phyloP scores from a whole-genome alignment of 1,139 yeast species.

The Candida sanyaensis region DNA sequence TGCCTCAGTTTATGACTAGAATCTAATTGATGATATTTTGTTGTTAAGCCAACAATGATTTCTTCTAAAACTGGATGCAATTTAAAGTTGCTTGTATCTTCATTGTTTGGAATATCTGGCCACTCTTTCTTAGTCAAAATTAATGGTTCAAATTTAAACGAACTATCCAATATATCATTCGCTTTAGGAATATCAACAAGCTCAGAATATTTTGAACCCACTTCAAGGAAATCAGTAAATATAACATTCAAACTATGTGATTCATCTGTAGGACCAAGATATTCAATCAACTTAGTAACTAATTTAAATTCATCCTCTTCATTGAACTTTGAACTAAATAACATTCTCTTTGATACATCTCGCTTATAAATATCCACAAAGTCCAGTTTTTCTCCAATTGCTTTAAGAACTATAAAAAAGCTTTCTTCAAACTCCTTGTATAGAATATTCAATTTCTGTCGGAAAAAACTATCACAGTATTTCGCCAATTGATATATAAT shows the following conservation, averaged over 20 bases:
- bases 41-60: constrained; percentile 18
- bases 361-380: constrained; percentile 34
- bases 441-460: constrained; percentile 15
- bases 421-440: constrained; percentile 22
- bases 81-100: constrained; percentile 16
- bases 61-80: constrained; percentile 19
- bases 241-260: constrained; percentile 30
- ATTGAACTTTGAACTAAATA: constrained; percentile 23
- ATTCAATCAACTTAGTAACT: constrained; percentile 24
- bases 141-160: constrained; percentile 32
- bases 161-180: constrained; percentile 1
- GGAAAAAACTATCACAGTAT: constrained; percentile 36
- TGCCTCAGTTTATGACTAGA: constrained; percentile 20
- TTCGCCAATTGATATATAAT: constrained; percentile 32
- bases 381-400: constrained; percentile 36
- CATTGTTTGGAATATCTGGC: constrained; percentile 43
- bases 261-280: constrained; percentile 38
- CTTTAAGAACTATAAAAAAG: constrained; percentile 32
- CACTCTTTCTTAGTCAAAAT: constrained; percentile 38
- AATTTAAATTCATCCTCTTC: constrained; percentile 26
- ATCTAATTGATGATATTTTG: constrained; percentile 18
- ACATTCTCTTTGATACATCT: constrained; percentile 39
- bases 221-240: constrained; percentile 33
- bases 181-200: constrained; percentile 1
- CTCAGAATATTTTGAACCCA: constrained; percentile 20